Base-by-base conservation (phyloP, 805 yeast genomes). In the Candida hungchunana region DNA sequence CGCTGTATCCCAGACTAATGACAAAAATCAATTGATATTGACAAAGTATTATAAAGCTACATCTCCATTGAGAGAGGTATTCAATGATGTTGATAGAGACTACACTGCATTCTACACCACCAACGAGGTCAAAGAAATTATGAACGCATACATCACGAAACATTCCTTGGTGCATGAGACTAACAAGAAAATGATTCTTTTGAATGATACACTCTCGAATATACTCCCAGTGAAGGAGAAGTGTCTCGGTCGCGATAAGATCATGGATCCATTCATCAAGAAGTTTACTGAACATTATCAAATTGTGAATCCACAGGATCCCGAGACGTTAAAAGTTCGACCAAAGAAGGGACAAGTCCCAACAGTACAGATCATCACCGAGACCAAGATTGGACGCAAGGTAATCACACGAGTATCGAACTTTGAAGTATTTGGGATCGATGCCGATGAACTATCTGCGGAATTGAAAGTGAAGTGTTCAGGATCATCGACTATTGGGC, bases 341-440 rank as follows among this genome's bases (percentile, higher is more conserved):
- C 35, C 39, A 13, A 53, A 59, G 19, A 83, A 70, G 44, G 97
- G 97, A 2, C 59, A 63, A 1, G 66, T 79, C 1, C 95, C 96
- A 8, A 71, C 65, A 29, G 71, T 90, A 26, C 61, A 69, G 26
- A 72, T 93, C 11, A 59, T 75, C 8, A 79, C 88, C 8, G 93
- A 85, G 54, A 73, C 76, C 43, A 82, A 84, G 47, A 78, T 82
- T 41, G 95, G 97, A 1, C 69, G 94, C 36, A 90, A 88, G 55
- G 65, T 79, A 5, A 74, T 88, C 13, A 90, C 97, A 0, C 67
- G 78, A 23, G 73, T 89, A 1, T 66, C 72, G 13, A 82, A 85
- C 40, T 69, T 84, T 43, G 95, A 85, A 42, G 63, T 65, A 6
- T 90, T 75, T 56, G 67, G 70, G 35, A 70, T 90, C 23, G 79